A percentile compares a stretch with the other conserved stretches of the same genome.
phyloP scores from a whole-genome alignment of 2,329 filamentous ascomycete species.

The Colletotrichum sp. region DNA sequence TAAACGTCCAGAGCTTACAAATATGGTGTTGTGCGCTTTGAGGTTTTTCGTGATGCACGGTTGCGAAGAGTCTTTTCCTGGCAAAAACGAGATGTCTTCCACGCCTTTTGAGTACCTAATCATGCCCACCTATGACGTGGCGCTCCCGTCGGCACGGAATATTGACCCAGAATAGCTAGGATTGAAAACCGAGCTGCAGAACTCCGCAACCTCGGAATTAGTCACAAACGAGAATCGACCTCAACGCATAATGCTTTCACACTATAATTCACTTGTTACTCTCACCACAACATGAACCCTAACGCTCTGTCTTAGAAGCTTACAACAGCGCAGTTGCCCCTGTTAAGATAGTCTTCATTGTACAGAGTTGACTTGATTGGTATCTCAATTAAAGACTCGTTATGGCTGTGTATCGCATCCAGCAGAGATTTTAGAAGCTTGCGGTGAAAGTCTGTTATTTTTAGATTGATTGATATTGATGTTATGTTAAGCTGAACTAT shows the following conservation, averaged over 20 bases:
- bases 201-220: neutral
- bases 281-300: neutral
- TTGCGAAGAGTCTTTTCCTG: neutral
- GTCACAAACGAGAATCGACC: neutral
- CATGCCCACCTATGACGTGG: neutral
- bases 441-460: neutral
- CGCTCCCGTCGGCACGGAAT: neutral
- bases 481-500: too few relatives aligned
- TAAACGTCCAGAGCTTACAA: neutral
- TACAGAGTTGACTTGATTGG: neutral
- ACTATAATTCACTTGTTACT: accelerated
- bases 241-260: neutral
- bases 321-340: neutral
- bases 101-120: neutral
- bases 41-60: neutral
- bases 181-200: neutral
- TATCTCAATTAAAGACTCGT: neutral
- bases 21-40: neutral
- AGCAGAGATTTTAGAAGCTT: neutral
- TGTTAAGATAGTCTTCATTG: neutral
- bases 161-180: neutral
- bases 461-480: too few relatives aligned
- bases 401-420: neutral
- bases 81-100: neutral
- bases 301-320: neutral